Evolutionary conservation across 176 grass and related monocot genomes (phyloP).

Genomic region (Neostapfia colusana): DNA sequence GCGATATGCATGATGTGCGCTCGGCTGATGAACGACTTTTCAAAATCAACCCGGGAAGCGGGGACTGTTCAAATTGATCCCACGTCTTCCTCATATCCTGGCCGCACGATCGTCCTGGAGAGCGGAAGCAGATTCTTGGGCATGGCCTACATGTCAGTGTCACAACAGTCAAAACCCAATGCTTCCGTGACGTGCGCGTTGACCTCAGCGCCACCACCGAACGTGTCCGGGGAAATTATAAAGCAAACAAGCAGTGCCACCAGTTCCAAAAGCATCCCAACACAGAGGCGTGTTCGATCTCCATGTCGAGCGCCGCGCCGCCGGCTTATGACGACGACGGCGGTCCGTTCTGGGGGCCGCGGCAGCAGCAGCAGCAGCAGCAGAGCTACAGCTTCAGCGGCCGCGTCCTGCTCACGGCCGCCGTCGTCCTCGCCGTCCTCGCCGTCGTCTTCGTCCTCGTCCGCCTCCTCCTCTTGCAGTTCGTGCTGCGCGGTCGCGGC

Average conservation of each 20-base stretch:
- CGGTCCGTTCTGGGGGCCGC: not conserved
- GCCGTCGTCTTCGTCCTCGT: constrained; percentile 40
- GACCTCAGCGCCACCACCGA: not conserved
- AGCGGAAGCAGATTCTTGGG: not conserved
- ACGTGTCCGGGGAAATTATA: not conserved
- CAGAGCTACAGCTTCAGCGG: constrained; percentile 29
- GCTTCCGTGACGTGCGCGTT: not conserved
- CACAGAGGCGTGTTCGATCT: no score
- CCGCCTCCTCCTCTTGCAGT: constrained; percentile 26
- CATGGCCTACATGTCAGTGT: not conserved
- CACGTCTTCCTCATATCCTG: not conserved
- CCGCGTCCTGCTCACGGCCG: constrained; percentile 37
- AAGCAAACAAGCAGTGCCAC: not conserved
- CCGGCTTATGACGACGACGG: not conserved
- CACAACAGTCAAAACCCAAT: not conserved
- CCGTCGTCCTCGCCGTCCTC: constrained; percentile 36
- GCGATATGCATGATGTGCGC: no score
- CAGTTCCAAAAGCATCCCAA: not conserved
- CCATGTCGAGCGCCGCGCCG: constrained; percentile 35
- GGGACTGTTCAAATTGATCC: not conserved
- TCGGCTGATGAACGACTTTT: no score
- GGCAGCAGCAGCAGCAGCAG: constrained; percentile 8
- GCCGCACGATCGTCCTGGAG: not conserved
- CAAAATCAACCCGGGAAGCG: not conserved
- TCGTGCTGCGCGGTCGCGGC: constrained; percentile 13